These are phyloP conservation scores for Takakia lepidozioides DNA, from an alignment of 225 moss, liverwort and hornwort species.

Conservation along the genomic window DNA sequence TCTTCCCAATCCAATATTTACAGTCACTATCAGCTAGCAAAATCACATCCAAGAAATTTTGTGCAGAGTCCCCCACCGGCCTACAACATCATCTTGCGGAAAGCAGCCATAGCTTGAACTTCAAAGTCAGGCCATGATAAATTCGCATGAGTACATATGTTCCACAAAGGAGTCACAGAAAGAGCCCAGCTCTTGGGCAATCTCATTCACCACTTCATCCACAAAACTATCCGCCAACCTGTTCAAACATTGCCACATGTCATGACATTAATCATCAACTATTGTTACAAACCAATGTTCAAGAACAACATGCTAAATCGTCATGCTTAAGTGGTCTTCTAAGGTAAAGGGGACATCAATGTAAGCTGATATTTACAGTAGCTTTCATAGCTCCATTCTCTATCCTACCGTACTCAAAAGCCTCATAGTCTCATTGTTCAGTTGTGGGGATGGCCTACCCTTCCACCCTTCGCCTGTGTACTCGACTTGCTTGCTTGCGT, in stretches of 20 bases:
- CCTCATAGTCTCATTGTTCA: not conserved
- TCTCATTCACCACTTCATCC: conserved; percentile 31
- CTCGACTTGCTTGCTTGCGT: not conserved
- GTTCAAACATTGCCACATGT: conserved; percentile 7
- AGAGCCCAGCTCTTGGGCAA: conserved; percentile 38
- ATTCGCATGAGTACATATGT: conserved; percentile 43
- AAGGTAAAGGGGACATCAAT: not conserved
- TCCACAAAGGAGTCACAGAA: conserved; percentile 44
- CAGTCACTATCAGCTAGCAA: no score
- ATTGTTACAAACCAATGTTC: not conserved
- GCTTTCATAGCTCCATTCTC: no score
- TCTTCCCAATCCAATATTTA: no score
- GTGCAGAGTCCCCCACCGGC: no score
- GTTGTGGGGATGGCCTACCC: conserved; percentile 1
- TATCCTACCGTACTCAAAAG: no score
- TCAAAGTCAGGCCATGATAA: conserved; percentile 12
- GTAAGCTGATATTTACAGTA: not conserved
- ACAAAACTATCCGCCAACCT: conserved; percentile 49
- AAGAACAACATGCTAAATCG: conserved; percentile 8
- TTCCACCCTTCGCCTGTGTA: conserved; percentile 2
- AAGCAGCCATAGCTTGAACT: no score
- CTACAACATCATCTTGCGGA: no score
- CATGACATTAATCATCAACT: not conserved
- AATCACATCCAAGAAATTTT: no score
- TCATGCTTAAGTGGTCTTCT: conserved; percentile 7